Conservation (phyloP, 2,329 filamentous ascomycete genomes). For the Beauveria medogensis region DNA sequence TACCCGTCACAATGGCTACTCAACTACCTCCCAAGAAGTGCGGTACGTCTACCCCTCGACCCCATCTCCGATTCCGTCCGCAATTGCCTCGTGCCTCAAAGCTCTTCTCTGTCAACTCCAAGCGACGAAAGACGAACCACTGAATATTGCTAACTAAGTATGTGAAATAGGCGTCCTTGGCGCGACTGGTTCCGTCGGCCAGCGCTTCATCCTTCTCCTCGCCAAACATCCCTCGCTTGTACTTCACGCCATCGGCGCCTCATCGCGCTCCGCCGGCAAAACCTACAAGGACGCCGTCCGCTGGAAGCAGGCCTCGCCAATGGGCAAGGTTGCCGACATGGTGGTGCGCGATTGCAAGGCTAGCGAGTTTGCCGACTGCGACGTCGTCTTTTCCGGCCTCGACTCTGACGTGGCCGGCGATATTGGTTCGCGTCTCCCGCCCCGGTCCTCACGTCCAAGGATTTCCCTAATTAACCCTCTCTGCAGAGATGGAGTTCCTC, state of each 20-base stretch:
- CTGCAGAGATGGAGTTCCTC: conserved; percentile 78
- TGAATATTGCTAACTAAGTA: neutral
- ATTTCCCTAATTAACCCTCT: conserved; percentile 3
- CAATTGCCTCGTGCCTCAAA: neutral
- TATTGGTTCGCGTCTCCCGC: conserved; percentile 54
- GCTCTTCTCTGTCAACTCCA: neutral
- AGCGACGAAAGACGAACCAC: too few species aligned
- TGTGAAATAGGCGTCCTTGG: conserved; percentile 61
- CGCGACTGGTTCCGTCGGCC: conserved; percentile 88
- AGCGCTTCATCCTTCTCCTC: conserved; percentile 90
- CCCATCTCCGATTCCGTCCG: conserved; percentile 7
- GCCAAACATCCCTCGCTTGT: conserved; percentile 79
- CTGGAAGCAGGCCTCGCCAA: conserved; percentile 87
- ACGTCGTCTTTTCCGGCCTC: conserved; percentile 86
- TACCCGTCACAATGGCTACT: conserved; percentile 21
- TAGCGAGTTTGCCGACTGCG: conserved; percentile 78
- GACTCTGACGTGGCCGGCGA: conserved; percentile 90
- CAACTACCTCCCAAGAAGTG: conserved; percentile 51
- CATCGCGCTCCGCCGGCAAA: conserved; percentile 82
- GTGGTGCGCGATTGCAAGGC: conserved; percentile 80
- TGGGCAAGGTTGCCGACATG: conserved; percentile 71
- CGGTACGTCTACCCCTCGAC: conserved; percentile 32
- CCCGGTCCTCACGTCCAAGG: neutral
- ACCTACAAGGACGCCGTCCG: conserved; percentile 87
- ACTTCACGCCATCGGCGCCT: conserved; percentile 84